These are phyloP conservation scores for Acanthamoeba triangularis DNA, from an alignment of 208 protist species.

Conservation along the genomic window DNA sequence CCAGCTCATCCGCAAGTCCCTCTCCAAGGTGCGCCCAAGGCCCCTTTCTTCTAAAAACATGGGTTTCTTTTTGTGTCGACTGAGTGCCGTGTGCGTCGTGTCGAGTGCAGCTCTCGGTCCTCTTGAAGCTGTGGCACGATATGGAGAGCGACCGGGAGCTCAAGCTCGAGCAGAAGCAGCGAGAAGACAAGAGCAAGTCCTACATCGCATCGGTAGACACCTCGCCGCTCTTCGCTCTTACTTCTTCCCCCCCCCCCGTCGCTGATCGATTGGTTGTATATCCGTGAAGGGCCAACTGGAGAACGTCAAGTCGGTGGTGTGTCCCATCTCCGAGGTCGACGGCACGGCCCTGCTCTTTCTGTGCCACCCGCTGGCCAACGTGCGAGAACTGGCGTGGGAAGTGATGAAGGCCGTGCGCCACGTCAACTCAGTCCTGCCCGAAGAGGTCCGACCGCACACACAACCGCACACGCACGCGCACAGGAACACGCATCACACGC, in stretches of 20 bases:
- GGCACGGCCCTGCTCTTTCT: slow-evolving; percentile 72
- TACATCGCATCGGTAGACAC: slow-evolving; percentile 36
- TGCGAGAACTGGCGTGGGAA: slow-evolving; percentile 49
- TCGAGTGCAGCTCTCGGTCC: background rate
- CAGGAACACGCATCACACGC: too few relatives aligned
- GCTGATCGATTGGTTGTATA: background rate
- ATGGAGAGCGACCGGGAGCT: slow-evolving; percentile 46
- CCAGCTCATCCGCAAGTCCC: slow-evolving; percentile 47
- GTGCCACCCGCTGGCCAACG: slow-evolving; percentile 10
- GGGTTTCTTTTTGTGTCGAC: background rate
- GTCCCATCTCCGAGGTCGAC: slow-evolving; percentile 45
- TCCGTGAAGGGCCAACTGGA: slow-evolving; percentile 36
- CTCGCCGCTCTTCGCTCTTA: background rate
- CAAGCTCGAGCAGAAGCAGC: slow-evolving; percentile 48
- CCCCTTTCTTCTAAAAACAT: too few relatives aligned
- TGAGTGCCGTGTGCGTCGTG: background rate
- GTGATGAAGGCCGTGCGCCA: slow-evolving; percentile 47
- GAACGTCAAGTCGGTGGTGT: slow-evolving; percentile 32
- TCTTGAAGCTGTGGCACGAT: slow-evolving; percentile 50
- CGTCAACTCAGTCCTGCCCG: slow-evolving; percentile 1
- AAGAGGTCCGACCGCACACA: background rate
- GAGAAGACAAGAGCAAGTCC: slow-evolving; percentile 44
- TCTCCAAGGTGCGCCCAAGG: background rate
- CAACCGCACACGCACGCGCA: background rate
- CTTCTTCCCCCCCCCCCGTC: background rate